Evolutionary conservation across 2,329 filamentous ascomycete species (phyloP).

Genomic region (Teratosphaeria viscida): DNA sequence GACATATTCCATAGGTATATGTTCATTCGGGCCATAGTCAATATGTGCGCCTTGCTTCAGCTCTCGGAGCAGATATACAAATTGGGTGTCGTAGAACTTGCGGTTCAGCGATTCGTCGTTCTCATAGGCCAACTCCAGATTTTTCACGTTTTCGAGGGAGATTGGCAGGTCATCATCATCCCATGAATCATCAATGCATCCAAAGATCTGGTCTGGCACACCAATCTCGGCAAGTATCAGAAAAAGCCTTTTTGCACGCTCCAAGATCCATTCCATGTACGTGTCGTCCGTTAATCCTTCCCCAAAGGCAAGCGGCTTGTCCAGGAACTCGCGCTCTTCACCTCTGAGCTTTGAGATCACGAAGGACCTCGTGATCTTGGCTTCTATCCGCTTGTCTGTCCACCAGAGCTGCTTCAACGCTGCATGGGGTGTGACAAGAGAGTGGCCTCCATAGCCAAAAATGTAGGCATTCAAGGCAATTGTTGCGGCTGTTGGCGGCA

Average conservation of each 20-base stretch:
- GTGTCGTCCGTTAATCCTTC: constrained; percentile 60
- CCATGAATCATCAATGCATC: constrained; percentile 65
- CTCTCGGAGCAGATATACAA: constrained; percentile 56
- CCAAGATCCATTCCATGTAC: constrained; percentile 68
- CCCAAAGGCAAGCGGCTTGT: constrained; percentile 55
- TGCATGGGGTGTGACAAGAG: constrained; percentile 39
- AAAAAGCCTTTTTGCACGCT: constrained; percentile 59
- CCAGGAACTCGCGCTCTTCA: constrained; percentile 52
- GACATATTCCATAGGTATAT: constrained; percentile 58
- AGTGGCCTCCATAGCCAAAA: constrained; percentile 41
- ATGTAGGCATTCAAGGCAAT: constrained; percentile 40
- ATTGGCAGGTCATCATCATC: constrained; percentile 67
- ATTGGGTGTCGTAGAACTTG: constrained; percentile 62
- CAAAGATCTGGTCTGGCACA: constrained; percentile 63
- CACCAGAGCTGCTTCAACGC: constrained; percentile 53
- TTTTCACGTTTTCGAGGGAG: constrained; percentile 52
- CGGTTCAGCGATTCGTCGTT: constrained; percentile 54
- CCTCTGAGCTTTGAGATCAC: constrained; percentile 54
- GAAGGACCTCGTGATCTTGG: constrained; percentile 58
- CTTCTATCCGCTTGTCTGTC: constrained; percentile 59
- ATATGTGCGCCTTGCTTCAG: constrained; percentile 51
- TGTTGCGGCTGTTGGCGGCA: constrained; percentile 25
- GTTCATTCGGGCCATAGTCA: constrained; percentile 55
- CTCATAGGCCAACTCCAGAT: constrained; percentile 49
- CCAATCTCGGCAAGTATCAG: constrained; percentile 60